Evolutionary conservation across 805 yeast genomes (phyloP), one percentile per base, ranked within the genome.

Genomic region (Pichia deserticola): DNA sequence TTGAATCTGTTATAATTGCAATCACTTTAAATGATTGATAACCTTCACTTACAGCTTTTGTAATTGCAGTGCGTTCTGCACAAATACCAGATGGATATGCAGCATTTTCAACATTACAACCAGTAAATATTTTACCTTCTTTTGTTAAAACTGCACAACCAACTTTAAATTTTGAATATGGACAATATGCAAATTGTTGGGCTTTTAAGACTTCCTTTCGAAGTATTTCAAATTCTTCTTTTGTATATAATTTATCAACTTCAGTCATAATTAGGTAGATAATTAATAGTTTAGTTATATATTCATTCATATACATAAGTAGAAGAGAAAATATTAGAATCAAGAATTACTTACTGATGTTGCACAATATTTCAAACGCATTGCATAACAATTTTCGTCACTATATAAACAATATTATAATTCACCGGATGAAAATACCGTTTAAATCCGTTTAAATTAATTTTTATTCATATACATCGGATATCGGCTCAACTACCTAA

Each of bases 61-160:
- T 73, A 2, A 83, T 71, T 0, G 92, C 82, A 0, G 84, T 75
- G 39, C 89, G 69, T 59, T 86, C 95, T 0, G 95, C 95, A 63
- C 95, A 86, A 28, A 84, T 77, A 1, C 81, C 75, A 3, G 80
- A 90, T 1, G 79, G 95, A 61, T 86, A 90, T 44, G 93, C 81
- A 3, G 97, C 98, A 63, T 92, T 93, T 63, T 92, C 99, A 30
- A 93, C 81, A 57, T 92, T 92, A 39, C 95, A 95, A 5, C 98
- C 99, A 11, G 67, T 60, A 28, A 84, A 67, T 40, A 62, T 71
- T 20, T 68, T 68, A 3, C 79, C 85, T 8, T 69, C 61, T 0
- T 61, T 64, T 1, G 88, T 73, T 28, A 87, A 60, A 1, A 92
- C 58, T 4, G 83, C 78, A 48, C 95, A 87, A 0, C 98, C 98